A percentile compares a stretch with the other conserved stretches of the same genome.
phyloP scores from a whole-genome alignment of 108 stramenopile species.

The Discostella stelligeroides region DNA sequence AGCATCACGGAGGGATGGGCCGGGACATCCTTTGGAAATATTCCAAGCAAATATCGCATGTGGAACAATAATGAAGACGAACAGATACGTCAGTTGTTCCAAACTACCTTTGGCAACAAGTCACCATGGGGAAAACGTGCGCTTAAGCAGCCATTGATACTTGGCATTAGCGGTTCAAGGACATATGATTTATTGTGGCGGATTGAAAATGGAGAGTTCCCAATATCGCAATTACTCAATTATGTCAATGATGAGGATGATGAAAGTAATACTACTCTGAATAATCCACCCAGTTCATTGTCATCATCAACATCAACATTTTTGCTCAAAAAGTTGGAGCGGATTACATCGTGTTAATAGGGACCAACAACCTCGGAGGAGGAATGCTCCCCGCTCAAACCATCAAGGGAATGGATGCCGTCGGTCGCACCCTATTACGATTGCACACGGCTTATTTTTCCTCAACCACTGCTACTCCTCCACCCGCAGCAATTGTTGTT shows the following conservation, averaged over 20 bases:
- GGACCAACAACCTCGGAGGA: conserved; percentile 59
- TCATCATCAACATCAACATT: too few species aligned
- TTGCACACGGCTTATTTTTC: conserved; percentile 3
- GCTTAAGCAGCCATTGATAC: conserved; percentile 27
- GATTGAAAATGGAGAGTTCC: conserved; percentile 41
- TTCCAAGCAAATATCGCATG: conserved; percentile 19
- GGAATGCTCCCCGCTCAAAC: conserved; percentile 46
- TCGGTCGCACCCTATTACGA: conserved; percentile 17
- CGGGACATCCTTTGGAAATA: conserved; percentile 39
- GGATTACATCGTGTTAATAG: conserved; percentile 53
- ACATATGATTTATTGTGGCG: conserved; percentile 48
- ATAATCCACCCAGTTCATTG: too few species aligned
- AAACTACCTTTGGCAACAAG: conserved; percentile 19
- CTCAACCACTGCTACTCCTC: too few species aligned
- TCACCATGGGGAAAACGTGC: conserved; percentile 26
- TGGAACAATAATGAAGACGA: conserved; percentile 17
- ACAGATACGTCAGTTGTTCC: conserved; percentile 23
- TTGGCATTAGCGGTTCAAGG: conserved; percentile 38
- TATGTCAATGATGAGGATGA: neutral
- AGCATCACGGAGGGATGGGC: conserved; percentile 48
- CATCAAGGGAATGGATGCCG: conserved; percentile 44
- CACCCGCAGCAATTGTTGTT: conserved; percentile 43
- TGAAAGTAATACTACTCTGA: neutral
- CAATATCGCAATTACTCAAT: conserved; percentile 19
- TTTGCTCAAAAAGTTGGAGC: conserved; percentile 12